Conservation (phyloP, 202 grass and related monocot species). For the Brachypodium distachyon region DNA sequence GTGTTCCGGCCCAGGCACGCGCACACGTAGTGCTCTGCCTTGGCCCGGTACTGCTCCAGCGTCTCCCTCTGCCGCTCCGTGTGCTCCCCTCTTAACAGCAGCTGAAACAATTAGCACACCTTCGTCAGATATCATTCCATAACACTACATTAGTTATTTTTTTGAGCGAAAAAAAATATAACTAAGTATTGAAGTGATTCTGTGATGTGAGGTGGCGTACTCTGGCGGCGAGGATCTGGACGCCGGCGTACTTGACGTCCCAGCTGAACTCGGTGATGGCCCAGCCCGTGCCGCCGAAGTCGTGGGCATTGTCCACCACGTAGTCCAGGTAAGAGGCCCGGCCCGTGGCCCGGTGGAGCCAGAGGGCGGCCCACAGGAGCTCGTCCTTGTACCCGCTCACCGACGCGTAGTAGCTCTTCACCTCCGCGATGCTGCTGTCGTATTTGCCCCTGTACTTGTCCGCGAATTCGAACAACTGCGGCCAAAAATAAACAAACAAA, state of each 20-base stretch:
- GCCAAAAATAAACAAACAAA: neutral
- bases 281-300: slow-evolving; percentile 81
- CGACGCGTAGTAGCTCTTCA: slow-evolving; percentile 93
- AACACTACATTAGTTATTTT: too few relatives aligned
- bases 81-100: slow-evolving; percentile 46
- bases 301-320: slow-evolving; percentile 50
- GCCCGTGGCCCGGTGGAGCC: slow-evolving; percentile 79
- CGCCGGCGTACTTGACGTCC: slow-evolving; percentile 94
- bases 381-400: slow-evolving; percentile 93
- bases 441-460: slow-evolving; percentile 80
- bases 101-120: neutral
- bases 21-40: slow-evolving; percentile 86
- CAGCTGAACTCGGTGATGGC: slow-evolving; percentile 95
- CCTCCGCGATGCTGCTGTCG: slow-evolving; percentile 76
- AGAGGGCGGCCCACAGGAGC: slow-evolving; percentile 88
- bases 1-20: slow-evolving; percentile 60
- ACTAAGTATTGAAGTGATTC: too few relatives aligned
- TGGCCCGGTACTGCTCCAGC: slow-evolving; percentile 63
- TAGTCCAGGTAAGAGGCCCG: slow-evolving; percentile 59
- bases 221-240: slow-evolving; percentile 73
- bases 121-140: neutral
- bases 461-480: slow-evolving; percentile 74
- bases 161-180: too few relatives aligned
- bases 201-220: slow-evolving; percentile 8
- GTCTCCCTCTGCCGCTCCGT: slow-evolving; percentile 19